These are phyloP conservation scores for Pelargonium hybrid DNA, from an alignment of 441 rosid genomes.

Conservation along the genomic window DNA sequence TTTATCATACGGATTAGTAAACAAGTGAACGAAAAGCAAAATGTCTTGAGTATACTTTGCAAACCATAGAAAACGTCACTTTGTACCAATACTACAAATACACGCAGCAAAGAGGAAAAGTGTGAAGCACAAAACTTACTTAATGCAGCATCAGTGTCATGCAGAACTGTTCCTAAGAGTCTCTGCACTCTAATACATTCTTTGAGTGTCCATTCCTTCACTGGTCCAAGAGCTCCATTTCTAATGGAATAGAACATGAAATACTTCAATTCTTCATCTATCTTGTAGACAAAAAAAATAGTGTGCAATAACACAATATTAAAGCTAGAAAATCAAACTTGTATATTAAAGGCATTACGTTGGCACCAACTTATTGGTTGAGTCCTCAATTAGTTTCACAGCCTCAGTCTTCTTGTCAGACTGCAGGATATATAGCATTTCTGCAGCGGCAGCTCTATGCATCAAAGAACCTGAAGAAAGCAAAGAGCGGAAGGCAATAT, in stretches of 20 bases:
- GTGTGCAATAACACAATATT: no score
- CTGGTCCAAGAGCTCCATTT: conserved; percentile 52
- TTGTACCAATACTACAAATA: no score
- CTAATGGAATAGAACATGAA: conserved; percentile 23
- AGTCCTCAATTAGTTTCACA: conserved; percentile 73
- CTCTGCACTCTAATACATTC: conserved; percentile 78
- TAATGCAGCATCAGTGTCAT: conserved; percentile 58
- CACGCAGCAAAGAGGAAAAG: background rate
- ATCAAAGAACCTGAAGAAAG: conserved; percentile 65
- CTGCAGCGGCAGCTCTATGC: conserved; percentile 97
- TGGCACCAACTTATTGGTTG: conserved; percentile 42
- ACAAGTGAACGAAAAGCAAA: no score
- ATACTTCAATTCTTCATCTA: conserved; percentile 1
- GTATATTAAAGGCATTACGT: conserved; percentile 30
- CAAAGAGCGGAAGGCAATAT: conserved; percentile 5
- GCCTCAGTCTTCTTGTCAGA: conserved; percentile 68
- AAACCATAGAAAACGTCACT: no score
- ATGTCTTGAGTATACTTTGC: no score
- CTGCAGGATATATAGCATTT: conserved; percentile 66
- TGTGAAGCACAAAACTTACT: conserved; percentile 44
- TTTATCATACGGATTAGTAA: no score
- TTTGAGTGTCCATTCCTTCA: conserved; percentile 72
- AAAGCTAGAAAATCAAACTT: background rate
- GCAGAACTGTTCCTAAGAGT: conserved; percentile 44
- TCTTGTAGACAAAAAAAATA: background rate